Conservation (phyloP, 2,329 filamentous ascomycete species). For the Epichloe aotearoae region DNA sequence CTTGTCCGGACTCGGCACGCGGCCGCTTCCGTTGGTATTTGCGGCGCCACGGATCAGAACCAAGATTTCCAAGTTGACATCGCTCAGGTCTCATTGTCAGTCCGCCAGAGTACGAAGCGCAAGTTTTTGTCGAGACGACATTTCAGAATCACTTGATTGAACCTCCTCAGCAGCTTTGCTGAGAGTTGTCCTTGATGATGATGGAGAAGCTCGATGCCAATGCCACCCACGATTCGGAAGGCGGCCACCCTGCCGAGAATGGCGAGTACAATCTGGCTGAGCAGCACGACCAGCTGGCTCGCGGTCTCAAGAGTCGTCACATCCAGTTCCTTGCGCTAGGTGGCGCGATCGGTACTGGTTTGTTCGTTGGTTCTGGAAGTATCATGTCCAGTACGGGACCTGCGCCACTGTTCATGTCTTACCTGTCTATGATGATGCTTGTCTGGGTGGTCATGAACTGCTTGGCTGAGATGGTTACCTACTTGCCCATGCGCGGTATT, state of each 20-base stretch:
- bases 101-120: neutral
- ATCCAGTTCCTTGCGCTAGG: slow-evolving; percentile 46
- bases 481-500: slow-evolving; percentile 41
- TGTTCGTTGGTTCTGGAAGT: slow-evolving; percentile 48
- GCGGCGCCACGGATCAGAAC: neutral
- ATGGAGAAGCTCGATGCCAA: slow-evolving; percentile 11
- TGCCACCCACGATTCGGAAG: slow-evolving; percentile 11
- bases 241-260: slow-evolving; percentile 9
- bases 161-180: neutral
- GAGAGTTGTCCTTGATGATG: neutral
- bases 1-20: neutral
- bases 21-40: neutral
- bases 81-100: neutral
- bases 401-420: slow-evolving; percentile 58
- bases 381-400: slow-evolving; percentile 45
- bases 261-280: slow-evolving; percentile 23
- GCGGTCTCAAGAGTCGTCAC: slow-evolving; percentile 45
- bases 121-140: neutral
- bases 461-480: slow-evolving; percentile 41
- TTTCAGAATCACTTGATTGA: neutral
- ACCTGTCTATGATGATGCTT: slow-evolving; percentile 40
- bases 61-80: neutral
- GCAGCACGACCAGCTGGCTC: slow-evolving; percentile 33
- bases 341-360: slow-evolving; percentile 49
- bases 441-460: slow-evolving; percentile 43